phyloP scores from a whole-genome alignment of 2,329 filamentous ascomycete genomes.

The Macrophomina tecta region DNA sequence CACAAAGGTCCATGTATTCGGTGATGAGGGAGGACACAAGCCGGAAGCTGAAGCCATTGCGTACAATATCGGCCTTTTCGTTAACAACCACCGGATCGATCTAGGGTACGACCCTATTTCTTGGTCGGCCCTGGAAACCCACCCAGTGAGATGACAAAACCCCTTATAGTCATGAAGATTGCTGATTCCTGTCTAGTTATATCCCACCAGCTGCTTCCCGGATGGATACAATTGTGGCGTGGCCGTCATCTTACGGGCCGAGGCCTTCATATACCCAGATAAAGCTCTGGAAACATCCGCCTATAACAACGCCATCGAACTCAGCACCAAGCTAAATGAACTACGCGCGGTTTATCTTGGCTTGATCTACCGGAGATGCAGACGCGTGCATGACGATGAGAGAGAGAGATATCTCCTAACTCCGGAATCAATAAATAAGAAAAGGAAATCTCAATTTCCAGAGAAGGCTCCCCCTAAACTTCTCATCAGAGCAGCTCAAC shows the following conservation, averaged over 20 bases:
- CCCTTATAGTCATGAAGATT: not conserved
- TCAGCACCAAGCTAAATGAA: not conserved
- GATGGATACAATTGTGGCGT: not conserved
- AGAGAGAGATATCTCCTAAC: not conserved
- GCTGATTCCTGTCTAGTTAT: not conserved
- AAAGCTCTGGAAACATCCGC: not conserved
- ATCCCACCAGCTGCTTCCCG: not conserved
- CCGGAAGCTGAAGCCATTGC: not conserved
- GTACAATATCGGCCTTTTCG: not conserved
- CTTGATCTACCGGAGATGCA: not conserved
- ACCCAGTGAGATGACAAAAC: not conserved
- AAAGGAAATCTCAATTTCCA: not conserved
- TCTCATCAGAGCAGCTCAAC: not conserved
- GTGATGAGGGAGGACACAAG: not conserved
- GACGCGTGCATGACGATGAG: not conserved
- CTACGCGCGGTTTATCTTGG: not conserved
- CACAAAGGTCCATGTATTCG: not conserved
- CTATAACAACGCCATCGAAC: not conserved
- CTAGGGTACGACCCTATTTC: not conserved
- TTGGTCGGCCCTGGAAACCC: not conserved
- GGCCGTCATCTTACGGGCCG: not conserved
- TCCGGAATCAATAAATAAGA: not conserved
- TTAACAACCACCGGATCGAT: not conserved
- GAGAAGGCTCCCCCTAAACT: not conserved
- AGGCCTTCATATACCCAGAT: conserved; percentile 8